A percentile compares a stretch with the other conserved stretches of the same genome.
Conservation (phyloP, 768 basidiomycete species). For the Rhodotorula paludigena region DNA sequence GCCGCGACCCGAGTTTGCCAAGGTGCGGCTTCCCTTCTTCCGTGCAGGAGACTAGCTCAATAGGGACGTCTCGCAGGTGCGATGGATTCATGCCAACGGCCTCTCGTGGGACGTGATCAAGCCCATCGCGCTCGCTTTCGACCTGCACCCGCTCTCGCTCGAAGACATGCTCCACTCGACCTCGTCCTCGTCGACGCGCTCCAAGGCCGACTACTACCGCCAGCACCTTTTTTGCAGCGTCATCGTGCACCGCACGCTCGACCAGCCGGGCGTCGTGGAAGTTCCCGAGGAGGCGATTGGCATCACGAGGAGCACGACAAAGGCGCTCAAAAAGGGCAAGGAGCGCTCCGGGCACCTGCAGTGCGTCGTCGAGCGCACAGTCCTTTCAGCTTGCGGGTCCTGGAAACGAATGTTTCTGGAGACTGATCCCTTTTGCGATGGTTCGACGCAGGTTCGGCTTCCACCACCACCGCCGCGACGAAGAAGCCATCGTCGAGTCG, state of each 20-base stretch:
- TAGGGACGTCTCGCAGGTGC: conserved; percentile 62
- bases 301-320: conserved; percentile 1
- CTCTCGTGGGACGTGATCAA: conserved; percentile 68
- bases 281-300: background rate
- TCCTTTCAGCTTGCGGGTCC: too few species aligned
- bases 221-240: conserved; percentile 67
- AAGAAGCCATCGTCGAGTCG: conserved; percentile 21
- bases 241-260: conserved; percentile 56
- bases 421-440: background rate
- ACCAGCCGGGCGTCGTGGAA: background rate
- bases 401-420: background rate
- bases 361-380: background rate
- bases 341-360: conserved; percentile 3
- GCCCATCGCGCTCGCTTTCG: conserved; percentile 62
- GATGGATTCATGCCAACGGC: conserved; percentile 71
- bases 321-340: conserved; percentile 3
- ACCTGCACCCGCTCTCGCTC: conserved; percentile 65
- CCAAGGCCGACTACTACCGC: conserved; percentile 62
- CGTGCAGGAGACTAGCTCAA: conserved; percentile 8
- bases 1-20: conserved; percentile 12
- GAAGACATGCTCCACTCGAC: conserved; percentile 64
- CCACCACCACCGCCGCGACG: conserved; percentile 16
- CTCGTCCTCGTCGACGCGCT: conserved; percentile 56
- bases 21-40: conserved; percentile 55
- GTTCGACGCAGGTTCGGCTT: conserved; percentile 14